phyloP scores from a whole-genome alignment of 2,329 filamentous ascomycete species.

The Alternaria angustiovoidea region DNA sequence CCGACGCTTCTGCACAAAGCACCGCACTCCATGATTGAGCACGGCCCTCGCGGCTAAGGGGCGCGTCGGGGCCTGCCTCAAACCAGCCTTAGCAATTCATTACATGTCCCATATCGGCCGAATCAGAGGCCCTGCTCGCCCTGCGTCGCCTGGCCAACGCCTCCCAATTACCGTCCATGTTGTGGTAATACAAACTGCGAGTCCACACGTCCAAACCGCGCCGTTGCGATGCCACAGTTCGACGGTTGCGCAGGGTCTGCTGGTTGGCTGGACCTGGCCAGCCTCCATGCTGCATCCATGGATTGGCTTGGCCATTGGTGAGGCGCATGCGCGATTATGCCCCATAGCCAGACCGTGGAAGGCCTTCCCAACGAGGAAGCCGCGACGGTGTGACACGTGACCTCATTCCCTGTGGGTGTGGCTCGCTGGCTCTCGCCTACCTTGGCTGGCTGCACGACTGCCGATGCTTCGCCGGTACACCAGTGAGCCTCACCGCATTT shows the following conservation, averaged over 20 bases:
- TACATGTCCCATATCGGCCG: constrained; percentile 15
- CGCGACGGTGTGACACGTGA: constrained; percentile 5
- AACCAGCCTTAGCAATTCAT: constrained; percentile 21
- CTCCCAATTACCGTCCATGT: constrained; percentile 18
- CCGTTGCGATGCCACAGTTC: constrained; percentile 13
- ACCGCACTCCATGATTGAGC: constrained; percentile 22
- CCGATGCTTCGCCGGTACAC: constrained; percentile 30
- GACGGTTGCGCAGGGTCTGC: constrained; percentile 18
- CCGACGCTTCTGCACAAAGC: constrained; percentile 20
- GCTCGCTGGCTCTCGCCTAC: neutral
- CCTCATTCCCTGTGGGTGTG: neutral
- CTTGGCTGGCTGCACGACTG: constrained; percentile 13
- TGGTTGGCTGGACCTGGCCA: neutral
- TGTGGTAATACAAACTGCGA: constrained; percentile 19
- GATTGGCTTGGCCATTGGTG: neutral
- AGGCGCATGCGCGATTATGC: constrained; percentile 8
- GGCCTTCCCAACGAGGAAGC: constrained; percentile 19
- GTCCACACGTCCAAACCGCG: constrained; percentile 11
- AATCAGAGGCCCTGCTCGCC: constrained; percentile 18
- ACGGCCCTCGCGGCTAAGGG: constrained; percentile 20
- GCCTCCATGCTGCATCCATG: too few species aligned
- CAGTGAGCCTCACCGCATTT: constrained; percentile 19
- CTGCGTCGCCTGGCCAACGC: constrained; percentile 27
- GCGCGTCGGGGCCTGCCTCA: constrained; percentile 20
- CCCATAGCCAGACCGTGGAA: constrained; percentile 11